Base-by-base conservation (phyloP, 2,329 filamentous ascomycete species). In the Alternaria gaisen region DNA sequence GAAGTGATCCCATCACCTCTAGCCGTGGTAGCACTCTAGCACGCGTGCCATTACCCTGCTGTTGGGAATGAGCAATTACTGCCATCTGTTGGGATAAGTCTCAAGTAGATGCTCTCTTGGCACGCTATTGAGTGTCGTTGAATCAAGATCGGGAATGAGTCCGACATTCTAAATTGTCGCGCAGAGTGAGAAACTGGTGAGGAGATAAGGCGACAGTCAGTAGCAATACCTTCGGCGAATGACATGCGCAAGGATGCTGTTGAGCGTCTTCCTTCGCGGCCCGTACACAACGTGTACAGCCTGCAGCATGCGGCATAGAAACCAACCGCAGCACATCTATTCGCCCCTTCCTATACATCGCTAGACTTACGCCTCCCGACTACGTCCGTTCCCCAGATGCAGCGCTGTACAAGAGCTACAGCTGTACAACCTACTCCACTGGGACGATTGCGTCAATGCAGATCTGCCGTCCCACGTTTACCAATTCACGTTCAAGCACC, bases 51-150 rank as follows among this genome's bases (percentile, higher is more conserved):
- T 40, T 36, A 40, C 55, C 60, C 60, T 54, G 38, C 24, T 36
- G 38, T 52, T 63, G 61, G 61, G 48, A 58, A 51, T 32, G 40
- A 56, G 60, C 53, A 60, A 64, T 58, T 41, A 47, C 26, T 34
- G 30, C n/a, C n/a, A 22, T 44, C 43, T 38, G 41, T 51, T 38
- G 52, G 38, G 47, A 30, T 28, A 22, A 38, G 59, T 60, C 63
- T 63, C 56, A 53, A 24, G 22, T 61, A 54, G 51, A 58, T 32
- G 36, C 43, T 44, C 28, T 41, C 57, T 64, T 66, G 63, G 53
- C 60, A 36, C 38, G n/a, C 26, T 41, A 47, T 32, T 34, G 30
- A 40, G 30, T 36, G 30, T 46, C 28, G 20, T 14, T 48, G 30
- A n/a, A 34, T 48, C 42, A 42, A 11, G 38, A 36, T 20, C 28